Evolutionary conservation across 2,329 filamentous ascomycete species (phyloP).

Genomic region (Amauroascus verrucosus): DNA sequence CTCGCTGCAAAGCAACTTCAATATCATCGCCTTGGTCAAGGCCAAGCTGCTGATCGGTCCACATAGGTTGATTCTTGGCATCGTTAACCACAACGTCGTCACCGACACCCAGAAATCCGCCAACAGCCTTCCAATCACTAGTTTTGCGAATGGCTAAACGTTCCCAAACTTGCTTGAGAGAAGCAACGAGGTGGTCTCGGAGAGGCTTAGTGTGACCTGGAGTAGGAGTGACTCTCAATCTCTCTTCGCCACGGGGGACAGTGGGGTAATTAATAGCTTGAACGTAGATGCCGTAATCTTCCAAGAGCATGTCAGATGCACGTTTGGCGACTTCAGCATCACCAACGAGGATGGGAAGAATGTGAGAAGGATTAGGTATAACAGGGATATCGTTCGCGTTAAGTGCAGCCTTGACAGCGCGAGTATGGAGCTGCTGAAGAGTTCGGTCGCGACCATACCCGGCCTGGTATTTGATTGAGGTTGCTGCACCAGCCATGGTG

Average conservation of each 20-base stretch:
- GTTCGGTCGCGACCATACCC: slow-evolving; percentile 73
- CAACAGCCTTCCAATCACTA: slow-evolving; percentile 78
- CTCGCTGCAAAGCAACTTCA: slow-evolving; percentile 46
- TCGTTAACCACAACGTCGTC: slow-evolving; percentile 41
- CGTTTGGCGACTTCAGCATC: slow-evolving; percentile 87
- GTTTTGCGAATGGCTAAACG: slow-evolving; percentile 86
- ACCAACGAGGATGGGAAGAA: slow-evolving; percentile 85
- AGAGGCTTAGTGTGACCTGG: slow-evolving; percentile 79
- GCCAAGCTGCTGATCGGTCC: slow-evolving; percentile 81
- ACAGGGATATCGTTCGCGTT: slow-evolving; percentile 77
- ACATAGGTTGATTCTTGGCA: slow-evolving; percentile 60
- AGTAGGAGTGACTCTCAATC: slow-evolving; percentile 89
- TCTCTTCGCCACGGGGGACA: slow-evolving; percentile 93
- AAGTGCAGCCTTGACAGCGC: slow-evolving; percentile 80
- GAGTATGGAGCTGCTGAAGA: slow-evolving; percentile 91
- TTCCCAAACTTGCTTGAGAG: slow-evolving; percentile 78
- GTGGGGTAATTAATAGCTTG: slow-evolving; percentile 99
- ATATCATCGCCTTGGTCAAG: slow-evolving; percentile 50
- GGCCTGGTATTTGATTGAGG: slow-evolving; percentile 91
- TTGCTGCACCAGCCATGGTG: slow-evolving; percentile 86
- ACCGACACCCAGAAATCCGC: slow-evolving; percentile 91
- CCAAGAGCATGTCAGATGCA: slow-evolving; percentile 82
- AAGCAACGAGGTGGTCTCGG: slow-evolving; percentile 73
- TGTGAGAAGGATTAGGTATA: slow-evolving; percentile 95
- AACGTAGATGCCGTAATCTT: slow-evolving; percentile 88